These are phyloP conservation scores for Leucocoprinus sp. DNA, from an alignment of 768 basidiomycete species.

Conservation along the genomic window DNA sequence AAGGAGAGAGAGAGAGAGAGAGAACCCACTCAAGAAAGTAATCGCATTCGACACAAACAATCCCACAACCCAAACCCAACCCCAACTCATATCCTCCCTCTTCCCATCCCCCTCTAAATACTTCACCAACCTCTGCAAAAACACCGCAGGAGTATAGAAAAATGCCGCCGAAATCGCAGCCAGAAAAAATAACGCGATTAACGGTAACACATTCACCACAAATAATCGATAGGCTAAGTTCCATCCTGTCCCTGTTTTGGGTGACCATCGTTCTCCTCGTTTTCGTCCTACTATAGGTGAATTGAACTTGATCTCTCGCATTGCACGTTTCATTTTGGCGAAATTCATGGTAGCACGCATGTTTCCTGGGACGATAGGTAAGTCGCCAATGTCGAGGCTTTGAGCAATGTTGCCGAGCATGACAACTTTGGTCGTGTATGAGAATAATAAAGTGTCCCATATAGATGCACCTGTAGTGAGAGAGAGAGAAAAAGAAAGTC, in stretches of 20 bases:
- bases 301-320: conserved; percentile 44
- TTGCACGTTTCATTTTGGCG: conserved; percentile 50
- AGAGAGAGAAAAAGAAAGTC: neutral
- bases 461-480: conserved; percentile 40
- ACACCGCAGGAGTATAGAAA: conserved; percentile 62
- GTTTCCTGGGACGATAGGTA: conserved; percentile 69
- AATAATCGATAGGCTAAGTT: conserved; percentile 52
- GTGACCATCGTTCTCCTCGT: conserved; percentile 54
- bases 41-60: conserved; percentile 26
- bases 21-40: conserved; percentile 24
- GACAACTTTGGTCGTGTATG: conserved; percentile 82
- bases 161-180: conserved; percentile 51
- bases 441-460: conserved; percentile 66
- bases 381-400: conserved; percentile 78
- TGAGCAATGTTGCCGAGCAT: conserved; percentile 70
- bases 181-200: conserved; percentile 38
- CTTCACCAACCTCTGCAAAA: conserved; percentile 48
- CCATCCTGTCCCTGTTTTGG: conserved; percentile 57
- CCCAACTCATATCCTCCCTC: conserved; percentile 55
- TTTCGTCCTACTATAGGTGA: too few species aligned
- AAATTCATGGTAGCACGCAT: conserved; percentile 67
- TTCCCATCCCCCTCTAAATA: conserved; percentile 60
- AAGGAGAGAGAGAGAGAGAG: neutral
- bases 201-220: conserved; percentile 39
- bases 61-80: conserved; percentile 53